A percentile compares a stretch with the other conserved stretches of the same genome.
These are phyloP conservation scores for Zygnema cylindricum DNA, from an alignment of 139 green algal genomes.

Conservation along the genomic window DNA sequence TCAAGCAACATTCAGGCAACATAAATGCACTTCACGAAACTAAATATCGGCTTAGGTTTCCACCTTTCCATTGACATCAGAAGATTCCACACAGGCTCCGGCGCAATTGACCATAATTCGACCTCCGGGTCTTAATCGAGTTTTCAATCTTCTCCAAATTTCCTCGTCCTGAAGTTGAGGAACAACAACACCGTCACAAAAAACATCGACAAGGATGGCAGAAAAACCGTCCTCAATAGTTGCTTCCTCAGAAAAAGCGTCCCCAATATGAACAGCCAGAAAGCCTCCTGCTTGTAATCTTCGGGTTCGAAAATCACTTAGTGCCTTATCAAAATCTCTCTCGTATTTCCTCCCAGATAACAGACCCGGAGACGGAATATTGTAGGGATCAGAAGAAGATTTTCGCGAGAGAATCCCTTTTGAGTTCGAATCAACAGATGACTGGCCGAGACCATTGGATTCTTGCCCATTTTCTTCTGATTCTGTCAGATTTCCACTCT, in stretches of 20 bases:
- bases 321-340: not conserved
- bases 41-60: too few species aligned
- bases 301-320: too few species aligned
- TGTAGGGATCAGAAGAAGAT: not conserved
- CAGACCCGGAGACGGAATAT: not conserved
- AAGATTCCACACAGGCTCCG: constrained; percentile 20
- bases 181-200: constrained; percentile 30
- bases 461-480: not conserved
- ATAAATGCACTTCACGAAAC: not conserved
- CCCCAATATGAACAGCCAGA: constrained; percentile 27
- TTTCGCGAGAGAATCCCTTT: not conserved
- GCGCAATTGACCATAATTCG: constrained; percentile 47
- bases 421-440: not conserved
- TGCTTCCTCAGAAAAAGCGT: constrained; percentile 28
- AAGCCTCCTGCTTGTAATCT: not conserved
- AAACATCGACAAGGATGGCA: constrained; percentile 50
- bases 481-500: not conserved
- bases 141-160: constrained; percentile 27
- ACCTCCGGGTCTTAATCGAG: constrained; percentile 12
- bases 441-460: not conserved
- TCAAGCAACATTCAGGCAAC: not conserved
- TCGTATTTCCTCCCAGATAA: not conserved
- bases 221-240: constrained; percentile 26
- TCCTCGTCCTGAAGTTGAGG: constrained; percentile 29
- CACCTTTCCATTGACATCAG: constrained; percentile 20